phyloP scores from a whole-genome alignment of 148 eudicot species.

The Cornus suecica region DNA sequence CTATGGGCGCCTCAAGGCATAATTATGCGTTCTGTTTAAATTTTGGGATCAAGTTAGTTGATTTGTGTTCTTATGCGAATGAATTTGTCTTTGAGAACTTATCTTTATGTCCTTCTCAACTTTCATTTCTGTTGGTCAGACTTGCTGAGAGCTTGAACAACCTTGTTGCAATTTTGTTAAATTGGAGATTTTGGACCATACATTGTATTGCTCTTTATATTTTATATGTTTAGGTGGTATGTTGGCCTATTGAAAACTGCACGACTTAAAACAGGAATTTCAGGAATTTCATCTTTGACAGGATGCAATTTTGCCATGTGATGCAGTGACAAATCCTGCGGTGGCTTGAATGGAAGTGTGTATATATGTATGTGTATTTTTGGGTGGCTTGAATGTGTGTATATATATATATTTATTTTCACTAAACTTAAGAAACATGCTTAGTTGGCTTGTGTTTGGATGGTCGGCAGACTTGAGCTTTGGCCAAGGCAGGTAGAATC shows the following conservation, averaged over 20 bases:
- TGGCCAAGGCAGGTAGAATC: too few relatives aligned
- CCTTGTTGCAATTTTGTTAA: conserved; percentile 5
- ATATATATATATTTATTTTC: too few relatives aligned
- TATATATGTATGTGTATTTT: too few relatives aligned
- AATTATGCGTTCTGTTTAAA: background rate
- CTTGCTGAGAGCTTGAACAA: conserved; percentile 7
- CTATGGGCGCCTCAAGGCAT: conserved; percentile 58
- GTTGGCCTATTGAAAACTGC: too few relatives aligned
- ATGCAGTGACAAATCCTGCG: too few relatives aligned
- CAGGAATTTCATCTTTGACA: too few relatives aligned
- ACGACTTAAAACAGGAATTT: too few relatives aligned
- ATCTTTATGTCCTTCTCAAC: background rate
- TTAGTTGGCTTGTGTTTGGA: too few relatives aligned
- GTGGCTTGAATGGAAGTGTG: too few relatives aligned
- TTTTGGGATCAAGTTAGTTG: background rate
- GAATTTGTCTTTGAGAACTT: background rate
- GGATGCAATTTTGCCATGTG: background rate
- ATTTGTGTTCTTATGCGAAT: background rate
- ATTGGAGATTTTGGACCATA: background rate
- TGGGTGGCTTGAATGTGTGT: too few relatives aligned
- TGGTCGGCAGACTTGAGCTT: too few relatives aligned
- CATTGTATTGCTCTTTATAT: background rate
- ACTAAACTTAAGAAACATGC: too few relatives aligned
- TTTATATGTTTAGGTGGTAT: background rate
- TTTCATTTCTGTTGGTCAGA: background rate